phyloP scores from a whole-genome alignment of 257 asterid species.

The Solanum chaucha region DNA sequence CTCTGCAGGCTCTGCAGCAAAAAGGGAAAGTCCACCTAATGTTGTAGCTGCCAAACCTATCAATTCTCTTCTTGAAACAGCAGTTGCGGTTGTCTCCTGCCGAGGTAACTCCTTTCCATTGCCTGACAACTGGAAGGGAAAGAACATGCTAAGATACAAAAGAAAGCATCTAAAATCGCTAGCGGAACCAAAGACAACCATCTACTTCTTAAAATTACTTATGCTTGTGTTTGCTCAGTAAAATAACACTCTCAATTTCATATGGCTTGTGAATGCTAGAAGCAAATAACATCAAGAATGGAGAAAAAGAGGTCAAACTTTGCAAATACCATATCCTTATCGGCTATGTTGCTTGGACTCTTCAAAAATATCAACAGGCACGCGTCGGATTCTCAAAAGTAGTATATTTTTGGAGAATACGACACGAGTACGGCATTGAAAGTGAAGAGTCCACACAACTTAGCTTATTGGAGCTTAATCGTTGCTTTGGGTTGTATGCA shows the following conservation, averaged over 20 bases:
- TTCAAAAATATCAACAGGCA: no score
- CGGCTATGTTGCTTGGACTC: no score
- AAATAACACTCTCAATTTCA: not conserved
- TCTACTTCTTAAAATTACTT: not conserved
- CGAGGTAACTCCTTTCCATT: slow-evolving; percentile 2
- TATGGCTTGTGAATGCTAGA: not conserved
- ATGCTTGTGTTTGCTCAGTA: not conserved
- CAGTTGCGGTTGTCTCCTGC: slow-evolving; percentile 8
- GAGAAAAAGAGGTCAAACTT: not conserved
- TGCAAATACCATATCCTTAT: not conserved
- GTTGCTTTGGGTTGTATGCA: not conserved
- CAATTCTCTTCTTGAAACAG: slow-evolving; percentile 39
- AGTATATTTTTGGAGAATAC: no score
- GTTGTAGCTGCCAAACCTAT: slow-evolving; percentile 36
- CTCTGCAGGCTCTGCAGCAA: slow-evolving; percentile 32
- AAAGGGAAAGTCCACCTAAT: slow-evolving; percentile 23
- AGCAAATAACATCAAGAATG: not conserved
- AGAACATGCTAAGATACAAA: not conserved
- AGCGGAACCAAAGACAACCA: not conserved
- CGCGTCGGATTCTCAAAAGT: no score
- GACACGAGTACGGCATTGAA: no score
- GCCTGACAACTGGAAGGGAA: slow-evolving; percentile 22
- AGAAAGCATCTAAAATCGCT: not conserved
- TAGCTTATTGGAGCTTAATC: not conserved
- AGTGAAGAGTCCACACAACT: no score